These are phyloP conservation scores for Metarhizium sp. DNA, from an alignment of 2,329 filamentous ascomycete species.

Conservation along the genomic window DNA sequence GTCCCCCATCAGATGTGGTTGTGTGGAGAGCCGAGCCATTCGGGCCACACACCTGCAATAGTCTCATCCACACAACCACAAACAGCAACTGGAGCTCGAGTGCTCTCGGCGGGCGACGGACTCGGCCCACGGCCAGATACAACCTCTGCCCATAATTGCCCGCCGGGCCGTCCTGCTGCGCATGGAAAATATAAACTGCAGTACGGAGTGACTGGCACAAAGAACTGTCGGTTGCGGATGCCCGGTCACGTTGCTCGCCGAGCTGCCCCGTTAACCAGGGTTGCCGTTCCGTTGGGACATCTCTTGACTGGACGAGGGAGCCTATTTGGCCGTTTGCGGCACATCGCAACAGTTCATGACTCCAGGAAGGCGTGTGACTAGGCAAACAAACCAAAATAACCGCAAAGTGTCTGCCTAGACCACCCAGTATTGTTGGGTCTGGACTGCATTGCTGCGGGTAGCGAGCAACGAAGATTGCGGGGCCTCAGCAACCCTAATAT, in stretches of 20 bases:
- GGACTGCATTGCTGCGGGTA: constrained; percentile 1
- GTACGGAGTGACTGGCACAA: neutral
- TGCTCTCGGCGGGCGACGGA: neutral
- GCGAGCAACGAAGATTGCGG: constrained; percentile 3
- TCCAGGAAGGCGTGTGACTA: neutral
- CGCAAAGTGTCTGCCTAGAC: neutral
- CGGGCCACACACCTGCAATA: neutral
- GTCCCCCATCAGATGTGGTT: neutral
- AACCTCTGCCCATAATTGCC: neutral
- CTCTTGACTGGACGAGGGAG: neutral
- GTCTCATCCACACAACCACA: neutral
- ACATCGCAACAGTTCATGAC: neutral
- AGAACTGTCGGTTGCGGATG: neutral
- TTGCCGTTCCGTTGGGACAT: constrained; percentile 6
- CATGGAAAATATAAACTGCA: neutral
- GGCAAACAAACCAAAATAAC: constrained; percentile 5
- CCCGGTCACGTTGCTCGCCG: neutral
- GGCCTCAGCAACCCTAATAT: neutral
- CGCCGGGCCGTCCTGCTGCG: neutral
- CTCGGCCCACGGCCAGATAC: neutral
- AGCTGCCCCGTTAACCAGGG: constrained; percentile 1
- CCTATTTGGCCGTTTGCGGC: constrained; percentile 4
- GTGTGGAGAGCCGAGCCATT: neutral
- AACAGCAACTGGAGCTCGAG: neutral
- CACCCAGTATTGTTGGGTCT: neutral